Evolutionary conservation across 495 filamentous ascomycete species (phyloP), one percentile per base, ranked within the genome.

Genomic region (Chlorociboria aeruginascens): DNA sequence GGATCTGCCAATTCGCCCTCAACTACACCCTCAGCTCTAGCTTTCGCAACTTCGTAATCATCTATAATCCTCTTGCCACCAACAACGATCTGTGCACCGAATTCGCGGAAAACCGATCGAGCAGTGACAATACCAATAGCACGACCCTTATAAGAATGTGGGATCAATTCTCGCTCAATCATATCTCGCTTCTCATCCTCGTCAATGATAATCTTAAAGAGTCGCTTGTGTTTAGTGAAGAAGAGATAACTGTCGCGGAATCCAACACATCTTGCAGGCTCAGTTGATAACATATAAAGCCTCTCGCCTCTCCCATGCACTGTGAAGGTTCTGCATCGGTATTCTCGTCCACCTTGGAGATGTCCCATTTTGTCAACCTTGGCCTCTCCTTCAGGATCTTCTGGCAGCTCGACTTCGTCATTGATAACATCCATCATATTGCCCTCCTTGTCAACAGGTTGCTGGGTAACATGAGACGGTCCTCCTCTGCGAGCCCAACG

Each of bases 201-300:
- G 50, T 86, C 83, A 57, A 92, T 81, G 51, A 93, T 87, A 52
- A 92, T 88, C 66, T 90, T 93, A 66, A 85, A 87, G 28, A 90
- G 77, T 51, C 84, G 74, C 61, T 83, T 85, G 63, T 90, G 84
- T 62, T 90, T 92, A 56, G 89, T 90, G 72, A 98, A 98, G 72
- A 98, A 98, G 12, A 98, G 74, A 61, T 98, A 98, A 48, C 85
- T 92, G 66, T 98, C 92, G 45, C 92, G 71, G 73, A 98, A 98
- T 7, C 92, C 92, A 41, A 94, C 90, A 57, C 92, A 98, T 48
- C 92, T 79, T 16, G 92, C 92, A 4, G 92, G 92, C 56, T 98
- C 92, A 2, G 92, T 98, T 1, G 89, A 95, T 58, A 98, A 69
- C 92, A 98, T 98, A 77, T 98, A 98, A 12, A 93, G 76, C 17